Evolutionary conservation across 306 rosid species (phyloP).

Genomic region (Vigna hirtella): DNA sequence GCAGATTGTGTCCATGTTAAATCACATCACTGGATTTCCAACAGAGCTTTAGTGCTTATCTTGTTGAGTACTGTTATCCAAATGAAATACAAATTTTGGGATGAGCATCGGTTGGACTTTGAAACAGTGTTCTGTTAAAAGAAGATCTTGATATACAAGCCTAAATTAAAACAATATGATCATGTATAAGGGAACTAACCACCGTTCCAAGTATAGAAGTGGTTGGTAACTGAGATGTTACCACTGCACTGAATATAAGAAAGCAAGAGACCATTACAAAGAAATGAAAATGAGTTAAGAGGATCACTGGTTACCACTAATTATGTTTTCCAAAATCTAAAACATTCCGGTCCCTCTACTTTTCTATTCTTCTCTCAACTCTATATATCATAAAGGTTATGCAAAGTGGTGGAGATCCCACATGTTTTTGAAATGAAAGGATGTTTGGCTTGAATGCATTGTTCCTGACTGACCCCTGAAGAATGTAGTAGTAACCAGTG

Average conservation of each 20-base stretch:
- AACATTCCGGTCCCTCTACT: neutral
- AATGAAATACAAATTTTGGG: neutral
- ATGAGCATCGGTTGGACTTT: slow-evolving; percentile 4
- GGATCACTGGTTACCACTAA: neutral
- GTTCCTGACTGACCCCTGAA: neutral
- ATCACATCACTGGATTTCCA: neutral
- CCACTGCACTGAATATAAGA: neutral
- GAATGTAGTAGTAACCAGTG: neutral
- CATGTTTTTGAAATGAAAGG: slow-evolving; percentile 9
- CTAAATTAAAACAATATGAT: neutral
- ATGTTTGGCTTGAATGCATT: neutral
- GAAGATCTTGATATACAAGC: neutral
- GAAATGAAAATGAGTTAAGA: neutral
- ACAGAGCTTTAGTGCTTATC: slow-evolving; percentile 5
- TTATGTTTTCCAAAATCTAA: neutral
- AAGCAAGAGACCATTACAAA: neutral
- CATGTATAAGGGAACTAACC: neutral
- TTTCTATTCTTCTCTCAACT: neutral
- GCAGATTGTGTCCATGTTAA: neutral
- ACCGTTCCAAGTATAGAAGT: neutral
- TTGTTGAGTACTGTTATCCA: slow-evolving; percentile 21
- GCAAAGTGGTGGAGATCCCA: neutral
- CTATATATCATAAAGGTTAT: neutral
- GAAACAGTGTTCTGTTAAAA: neutral
- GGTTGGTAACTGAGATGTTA: slow-evolving; percentile 18